Evolutionary conservation across 2,329 filamentous ascomycete genomes (phyloP).

Genomic region (Beauveria caledonica): DNA sequence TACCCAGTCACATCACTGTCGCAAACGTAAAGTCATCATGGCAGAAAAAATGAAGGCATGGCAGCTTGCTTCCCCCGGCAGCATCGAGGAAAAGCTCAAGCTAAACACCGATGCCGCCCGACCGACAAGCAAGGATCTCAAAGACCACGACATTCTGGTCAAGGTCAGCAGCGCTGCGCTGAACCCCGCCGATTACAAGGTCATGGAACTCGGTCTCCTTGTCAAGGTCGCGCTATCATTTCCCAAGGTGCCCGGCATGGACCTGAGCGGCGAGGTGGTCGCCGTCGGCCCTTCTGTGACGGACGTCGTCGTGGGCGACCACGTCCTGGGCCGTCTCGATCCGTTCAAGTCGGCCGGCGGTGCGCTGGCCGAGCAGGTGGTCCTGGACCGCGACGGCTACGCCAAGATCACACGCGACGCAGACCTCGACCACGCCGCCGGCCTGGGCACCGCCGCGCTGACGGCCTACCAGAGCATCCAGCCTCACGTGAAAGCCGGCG

Average conservation of each 20-base stretch:
- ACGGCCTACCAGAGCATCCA: conserved; percentile 43
- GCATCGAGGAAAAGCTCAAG: conserved; percentile 17
- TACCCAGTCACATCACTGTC: too few relatives aligned
- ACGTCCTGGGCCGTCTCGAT: conserved; percentile 33
- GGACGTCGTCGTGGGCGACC: conserved; percentile 30
- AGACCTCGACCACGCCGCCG: conserved; percentile 33
- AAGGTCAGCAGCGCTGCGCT: conserved; percentile 33
- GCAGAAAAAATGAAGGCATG: conserved; percentile 12
- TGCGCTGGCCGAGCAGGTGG: conserved; percentile 34
- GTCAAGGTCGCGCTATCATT: conserved; percentile 22
- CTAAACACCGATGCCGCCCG: conserved; percentile 15
- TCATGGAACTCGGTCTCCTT: conserved; percentile 32
- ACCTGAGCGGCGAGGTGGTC: conserved; percentile 43
- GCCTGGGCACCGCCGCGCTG: conserved; percentile 34
- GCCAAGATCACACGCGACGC: conserved; percentile 32
- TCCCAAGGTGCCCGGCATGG: conserved; percentile 39
- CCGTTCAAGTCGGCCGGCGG: conserved; percentile 32
- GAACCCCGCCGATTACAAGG: conserved; percentile 44
- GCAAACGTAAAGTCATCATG: background rate
- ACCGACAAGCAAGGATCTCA: conserved; percentile 16
- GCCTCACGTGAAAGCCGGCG: conserved; percentile 39
- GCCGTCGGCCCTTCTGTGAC: conserved; percentile 20
- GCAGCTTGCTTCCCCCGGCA: conserved; percentile 18
- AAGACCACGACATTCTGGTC: conserved; percentile 31
- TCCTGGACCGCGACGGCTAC: conserved; percentile 25